Base-by-base conservation (phyloP, 768 basidiomycete species). In the Suillus discolor region DNA sequence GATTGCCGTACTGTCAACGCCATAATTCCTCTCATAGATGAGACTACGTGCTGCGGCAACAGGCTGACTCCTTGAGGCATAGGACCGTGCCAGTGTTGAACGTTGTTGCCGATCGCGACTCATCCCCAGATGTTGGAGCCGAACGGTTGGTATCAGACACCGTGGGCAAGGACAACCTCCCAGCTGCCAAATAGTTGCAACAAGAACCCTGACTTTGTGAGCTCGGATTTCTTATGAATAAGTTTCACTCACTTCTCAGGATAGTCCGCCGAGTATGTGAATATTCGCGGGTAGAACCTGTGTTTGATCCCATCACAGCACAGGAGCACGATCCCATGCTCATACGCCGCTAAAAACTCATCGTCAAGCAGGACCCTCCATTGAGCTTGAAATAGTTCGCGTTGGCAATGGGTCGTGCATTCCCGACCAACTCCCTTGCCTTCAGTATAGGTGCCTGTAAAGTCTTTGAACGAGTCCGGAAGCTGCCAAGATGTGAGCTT, bases 131-230 rank as follows among this genome's bases (percentile, higher is more conserved):
- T 31, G 31, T 31, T 31, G 31, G 31, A 31, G 31, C 31, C 31
- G 1, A 31, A 31, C 31, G 4, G 36, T 47, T 28, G 44, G 66
- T 77, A 73, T 55, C 5, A 63, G 45, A 62, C 71, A 73, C 5
- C 64, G 61, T 4, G 71, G 72, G 44, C 71, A 73, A 1, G 70
- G 72, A 47, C 70, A 73, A 8, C 20, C 41, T 20, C 72, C 71
- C 12, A 68, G 9, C 39, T 71, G 61, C 16, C 61, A 42, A 47
- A 71, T 67, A 42, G 61, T 69, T 1, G 63, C 71, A 11, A 71
- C 61, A 7, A 72, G 47, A 4, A 65, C 31, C 55, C 57, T 71
- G n/a, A n/a, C n/a, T n/a, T 47, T 9, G 45, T 74, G 72, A 16
- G 70, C 8, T 44, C 1, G 2, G 18, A 44, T 44, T 7, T 20